Base-by-base conservation (phyloP, 2,329 filamentous ascomycete genomes). In the Cryphonectria parasitica region DNA sequence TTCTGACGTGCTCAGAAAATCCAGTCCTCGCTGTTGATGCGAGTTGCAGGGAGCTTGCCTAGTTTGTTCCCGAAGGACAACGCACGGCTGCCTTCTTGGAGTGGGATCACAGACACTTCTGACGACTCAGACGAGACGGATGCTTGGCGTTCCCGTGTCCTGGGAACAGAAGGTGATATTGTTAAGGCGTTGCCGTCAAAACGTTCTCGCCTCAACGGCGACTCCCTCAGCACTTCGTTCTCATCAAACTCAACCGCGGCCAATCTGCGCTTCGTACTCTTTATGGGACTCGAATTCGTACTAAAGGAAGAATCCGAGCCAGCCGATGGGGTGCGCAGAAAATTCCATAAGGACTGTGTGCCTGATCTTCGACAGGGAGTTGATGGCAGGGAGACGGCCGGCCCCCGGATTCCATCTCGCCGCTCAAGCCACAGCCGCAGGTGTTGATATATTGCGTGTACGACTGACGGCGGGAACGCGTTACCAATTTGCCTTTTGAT, bases 401-500 rank as follows among this genome's bases (percentile, higher is more conserved):
- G 22, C 25, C 25, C 19, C 39, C 54, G 64, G 25, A 83, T 75
- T 0, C 80, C 77, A 67, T 89, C 87, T 25, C 81, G 75, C 1
- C 76, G 73, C 17, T 86, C 76, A 0, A 89, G 76, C 80, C 83
- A 86, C 3, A 76, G 71, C 22, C 83, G 78, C 4, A 89, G 75
- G 64, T 87, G 85, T 22, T 77, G 75, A 71, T 85, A 88, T 0
- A 89, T 74, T 0, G 84, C 79, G 36, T 80, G 79, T 1, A 87
- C 88, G 0, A 86, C 85, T 34, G 81, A 82, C 0, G 92, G 88
- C 0, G 93, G 91, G 22, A 95, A 93, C 0, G 92, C 93, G 76
- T 96, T 95, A 0, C 93, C 93, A 72, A 95, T 92, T 77, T 94
- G 92, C 72, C 83, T 86, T 73, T 86, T 86, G 19, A 88, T 80